Evolutionary conservation across 768 basidiomycete genomes (phyloP).

Genomic region (Pholiota conissans): DNA sequence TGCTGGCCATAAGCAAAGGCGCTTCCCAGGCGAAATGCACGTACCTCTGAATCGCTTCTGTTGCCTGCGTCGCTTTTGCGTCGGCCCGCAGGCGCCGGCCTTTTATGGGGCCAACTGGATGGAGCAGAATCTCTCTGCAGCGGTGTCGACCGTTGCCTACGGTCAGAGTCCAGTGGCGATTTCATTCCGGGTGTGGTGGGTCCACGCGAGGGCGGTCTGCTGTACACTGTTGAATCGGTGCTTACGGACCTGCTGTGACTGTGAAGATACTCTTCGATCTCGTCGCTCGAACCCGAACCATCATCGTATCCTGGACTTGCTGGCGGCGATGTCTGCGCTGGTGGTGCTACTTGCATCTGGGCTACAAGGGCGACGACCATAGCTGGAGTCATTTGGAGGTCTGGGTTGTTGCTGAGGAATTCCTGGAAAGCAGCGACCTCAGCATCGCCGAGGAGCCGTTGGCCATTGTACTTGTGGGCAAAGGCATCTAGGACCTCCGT

Average conservation of each 20-base stretch:
- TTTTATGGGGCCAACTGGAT: slow-evolving; percentile 69
- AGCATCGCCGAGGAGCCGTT: slow-evolving; percentile 61
- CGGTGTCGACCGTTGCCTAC: slow-evolving; percentile 71
- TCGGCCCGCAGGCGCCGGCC: slow-evolving; percentile 65
- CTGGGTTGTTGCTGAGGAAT: slow-evolving; percentile 59
- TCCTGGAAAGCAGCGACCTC: slow-evolving; percentile 62
- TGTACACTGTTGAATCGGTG: slow-evolving; percentile 48
- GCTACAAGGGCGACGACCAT: slow-evolving; percentile 68
- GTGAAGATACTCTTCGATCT: slow-evolving; percentile 19
- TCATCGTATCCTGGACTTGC: slow-evolving; percentile 38
- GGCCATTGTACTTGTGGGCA: slow-evolving; percentile 55
- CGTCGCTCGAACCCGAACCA: slow-evolving; percentile 37
- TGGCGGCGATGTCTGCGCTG: slow-evolving; percentile 36
- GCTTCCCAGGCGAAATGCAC: slow-evolving; percentile 18
- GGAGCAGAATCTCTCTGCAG: slow-evolving; percentile 46
- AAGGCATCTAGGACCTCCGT: slow-evolving; percentile 69
- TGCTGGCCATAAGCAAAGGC: slow-evolving; percentile 8
- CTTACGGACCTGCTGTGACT: slow-evolving; percentile 52
- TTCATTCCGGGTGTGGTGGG: slow-evolving; percentile 45
- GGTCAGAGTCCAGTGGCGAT: slow-evolving; percentile 70
- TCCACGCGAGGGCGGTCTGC: slow-evolving; percentile 54
- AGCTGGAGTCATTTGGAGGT: slow-evolving; percentile 67
- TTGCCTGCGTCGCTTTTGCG: slow-evolving; percentile 77
- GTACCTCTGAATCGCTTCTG: slow-evolving; percentile 76
- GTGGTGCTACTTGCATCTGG: slow-evolving; percentile 46